A percentile compares a stretch with the other conserved stretches of the same genome.
phyloP scores from a whole-genome alignment of 305 asterid species.

The Fraxinus sp. region DNA sequence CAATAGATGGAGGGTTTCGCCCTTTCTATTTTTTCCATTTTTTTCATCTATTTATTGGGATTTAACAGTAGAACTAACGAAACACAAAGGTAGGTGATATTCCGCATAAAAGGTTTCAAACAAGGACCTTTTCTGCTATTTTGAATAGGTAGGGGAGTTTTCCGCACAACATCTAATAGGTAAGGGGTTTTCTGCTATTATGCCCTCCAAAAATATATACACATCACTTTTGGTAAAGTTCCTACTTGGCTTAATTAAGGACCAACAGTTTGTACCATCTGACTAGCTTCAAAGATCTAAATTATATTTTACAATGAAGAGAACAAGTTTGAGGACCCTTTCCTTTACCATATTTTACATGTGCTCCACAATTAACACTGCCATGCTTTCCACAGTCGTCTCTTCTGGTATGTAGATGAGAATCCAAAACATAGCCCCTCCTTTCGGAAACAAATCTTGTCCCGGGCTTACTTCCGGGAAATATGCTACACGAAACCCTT shows the following conservation, averaged over 20 bases:
- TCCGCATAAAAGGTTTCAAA: no score
- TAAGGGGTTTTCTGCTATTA: background rate
- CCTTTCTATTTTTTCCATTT: no score
- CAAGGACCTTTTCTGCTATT: no score
- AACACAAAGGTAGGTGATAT: no score
- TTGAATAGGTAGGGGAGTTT: background rate
- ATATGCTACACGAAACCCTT: slow-evolving; percentile 46
- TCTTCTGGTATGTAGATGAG: slow-evolving; percentile 12
- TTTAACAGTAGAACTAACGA: no score
- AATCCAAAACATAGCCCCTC: slow-evolving; percentile 38
- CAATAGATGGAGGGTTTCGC: no score
- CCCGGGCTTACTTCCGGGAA: slow-evolving; percentile 40
- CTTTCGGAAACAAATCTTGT: slow-evolving; percentile 50
- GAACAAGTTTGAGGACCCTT: slow-evolving; percentile 26
- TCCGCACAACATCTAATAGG: background rate
- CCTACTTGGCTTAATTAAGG: background rate
- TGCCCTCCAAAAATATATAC: background rate
- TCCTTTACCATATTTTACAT: slow-evolving; percentile 35
- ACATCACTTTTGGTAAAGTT: background rate
- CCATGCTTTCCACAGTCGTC: slow-evolving; percentile 5
- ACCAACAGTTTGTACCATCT: background rate
- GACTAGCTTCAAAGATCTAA: background rate
- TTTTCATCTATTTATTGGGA: no score
- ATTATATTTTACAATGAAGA: background rate
- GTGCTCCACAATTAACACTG: slow-evolving; percentile 1